A percentile compares a stretch with the other conserved stretches of the same genome.
Conservation (phyloP, 2,329 filamentous ascomycete genomes). For the Fusarium ambrosium region DNA sequence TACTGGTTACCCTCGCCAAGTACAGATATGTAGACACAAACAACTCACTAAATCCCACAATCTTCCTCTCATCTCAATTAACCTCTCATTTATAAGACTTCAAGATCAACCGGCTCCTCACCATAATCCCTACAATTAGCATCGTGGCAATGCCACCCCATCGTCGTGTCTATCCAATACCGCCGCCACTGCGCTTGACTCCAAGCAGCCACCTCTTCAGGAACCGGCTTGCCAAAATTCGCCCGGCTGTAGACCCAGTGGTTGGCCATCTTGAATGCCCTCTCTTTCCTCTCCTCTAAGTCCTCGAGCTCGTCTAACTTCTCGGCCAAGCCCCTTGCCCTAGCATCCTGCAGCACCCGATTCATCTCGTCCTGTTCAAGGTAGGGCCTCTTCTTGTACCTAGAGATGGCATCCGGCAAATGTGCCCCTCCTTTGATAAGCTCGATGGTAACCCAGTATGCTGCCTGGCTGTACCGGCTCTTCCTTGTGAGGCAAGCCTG, state of each 20-base stretch:
- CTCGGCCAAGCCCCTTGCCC: background rate
- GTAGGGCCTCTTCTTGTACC: background rate
- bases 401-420: background rate
- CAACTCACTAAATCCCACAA: background rate
- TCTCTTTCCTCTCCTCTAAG: background rate
- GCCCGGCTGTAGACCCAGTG: slow-evolving; percentile 2
- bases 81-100: background rate
- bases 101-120: background rate
- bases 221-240: background rate
- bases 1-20: background rate
- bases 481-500: background rate
- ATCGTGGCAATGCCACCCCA: background rate
- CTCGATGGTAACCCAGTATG: background rate
- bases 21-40: background rate
- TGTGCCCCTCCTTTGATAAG: background rate
- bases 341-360: background rate
- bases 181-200: background rate
- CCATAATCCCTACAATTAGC: background rate
- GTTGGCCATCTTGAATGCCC: background rate
- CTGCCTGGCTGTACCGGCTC: background rate
- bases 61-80: background rate
- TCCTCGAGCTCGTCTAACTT: background rate
- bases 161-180: background rate
- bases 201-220: slow-evolving; percentile 2
- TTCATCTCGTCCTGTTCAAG: background rate